Percentiles rank a stretch among this genome's conserved stretches.
phyloP scores from a whole-genome alignment of 2,329 filamentous ascomycete species.

The Mollisia scopiformis region DNA sequence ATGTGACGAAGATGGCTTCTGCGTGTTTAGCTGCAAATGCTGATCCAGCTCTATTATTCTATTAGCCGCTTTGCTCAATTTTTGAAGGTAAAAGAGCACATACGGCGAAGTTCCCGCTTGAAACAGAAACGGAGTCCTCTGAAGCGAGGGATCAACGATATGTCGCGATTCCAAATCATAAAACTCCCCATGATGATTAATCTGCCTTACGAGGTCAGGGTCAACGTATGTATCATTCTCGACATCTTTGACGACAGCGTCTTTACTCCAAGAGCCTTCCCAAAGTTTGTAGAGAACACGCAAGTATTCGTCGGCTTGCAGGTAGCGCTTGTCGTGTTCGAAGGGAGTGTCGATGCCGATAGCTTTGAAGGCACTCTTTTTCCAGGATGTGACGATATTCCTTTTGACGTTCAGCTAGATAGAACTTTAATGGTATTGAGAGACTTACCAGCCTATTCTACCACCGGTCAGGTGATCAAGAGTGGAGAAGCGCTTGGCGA shows the following conservation, averaged over 20 bases:
- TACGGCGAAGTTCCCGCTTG: constrained; percentile 68
- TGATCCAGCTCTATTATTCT: constrained; percentile 56
- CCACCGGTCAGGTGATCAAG: constrained; percentile 68
- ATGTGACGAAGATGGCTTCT: neutral
- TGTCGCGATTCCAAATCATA: constrained; percentile 66
- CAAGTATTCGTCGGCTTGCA: constrained; percentile 65
- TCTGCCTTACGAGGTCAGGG: constrained; percentile 59
- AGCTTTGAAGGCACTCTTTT: constrained; percentile 64
- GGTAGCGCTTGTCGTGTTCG: constrained; percentile 67
- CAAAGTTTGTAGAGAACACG: constrained; percentile 68
- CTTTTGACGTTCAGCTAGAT: constrained; percentile 44
- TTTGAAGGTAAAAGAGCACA: too few species aligned
- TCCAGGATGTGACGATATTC: constrained; percentile 70
- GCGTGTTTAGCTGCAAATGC: constrained; percentile 40
- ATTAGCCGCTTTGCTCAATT: too few species aligned
- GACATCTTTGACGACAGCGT: constrained; percentile 51
- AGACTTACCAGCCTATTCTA: constrained; percentile 58
- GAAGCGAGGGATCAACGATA: constrained; percentile 66
- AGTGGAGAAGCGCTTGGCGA: constrained; percentile 66
- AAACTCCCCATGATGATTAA: constrained; percentile 67
- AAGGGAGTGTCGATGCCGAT: constrained; percentile 60
- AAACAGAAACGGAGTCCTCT: constrained; percentile 68
- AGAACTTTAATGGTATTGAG: too few species aligned
- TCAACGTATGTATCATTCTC: constrained; percentile 48
- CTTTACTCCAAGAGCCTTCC: constrained; percentile 64